phyloP scores from a whole-genome alignment of 139 green algal species.

The Micractinium conductrix region DNA sequence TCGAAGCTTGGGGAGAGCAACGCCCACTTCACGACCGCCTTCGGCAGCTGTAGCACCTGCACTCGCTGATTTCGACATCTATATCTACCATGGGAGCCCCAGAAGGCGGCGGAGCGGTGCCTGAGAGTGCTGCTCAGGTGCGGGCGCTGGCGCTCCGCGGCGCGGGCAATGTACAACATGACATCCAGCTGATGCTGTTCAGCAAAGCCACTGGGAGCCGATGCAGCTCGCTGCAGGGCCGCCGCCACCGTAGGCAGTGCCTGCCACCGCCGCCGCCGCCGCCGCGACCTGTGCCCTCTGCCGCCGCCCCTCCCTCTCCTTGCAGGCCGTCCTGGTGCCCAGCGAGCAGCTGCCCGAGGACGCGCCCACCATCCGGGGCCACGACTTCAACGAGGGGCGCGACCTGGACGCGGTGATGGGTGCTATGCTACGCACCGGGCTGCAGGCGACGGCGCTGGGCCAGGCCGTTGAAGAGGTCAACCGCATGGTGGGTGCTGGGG shows the following conservation, averaged over 20 bases:
- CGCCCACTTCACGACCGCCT: no score
- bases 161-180: no score
- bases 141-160: background rate
- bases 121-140: conserved; percentile 23
- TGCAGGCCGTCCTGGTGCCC: conserved; percentile 71
- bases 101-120: background rate
- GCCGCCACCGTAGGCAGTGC: no score
- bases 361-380: conserved; percentile 59
- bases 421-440: conserved; percentile 82
- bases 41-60: no score
- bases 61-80: no score
- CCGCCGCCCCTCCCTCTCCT: background rate
- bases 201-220: no score
- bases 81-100: background rate
- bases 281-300: background rate
- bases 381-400: conserved; percentile 84
- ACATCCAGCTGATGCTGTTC: no score
- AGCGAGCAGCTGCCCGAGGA: conserved; percentile 64
- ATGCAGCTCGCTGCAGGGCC: no score
- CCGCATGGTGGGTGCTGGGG: conserved; percentile 80
- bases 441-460: conserved; percentile 90
- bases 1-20: no score
- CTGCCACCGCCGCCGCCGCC: background rate
- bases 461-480: conserved; percentile 93
- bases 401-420: conserved; percentile 82